Evolutionary conservation across 495 filamentous ascomycete species (phyloP).

Genomic region (Clohesyomyces aquaticus): DNA sequence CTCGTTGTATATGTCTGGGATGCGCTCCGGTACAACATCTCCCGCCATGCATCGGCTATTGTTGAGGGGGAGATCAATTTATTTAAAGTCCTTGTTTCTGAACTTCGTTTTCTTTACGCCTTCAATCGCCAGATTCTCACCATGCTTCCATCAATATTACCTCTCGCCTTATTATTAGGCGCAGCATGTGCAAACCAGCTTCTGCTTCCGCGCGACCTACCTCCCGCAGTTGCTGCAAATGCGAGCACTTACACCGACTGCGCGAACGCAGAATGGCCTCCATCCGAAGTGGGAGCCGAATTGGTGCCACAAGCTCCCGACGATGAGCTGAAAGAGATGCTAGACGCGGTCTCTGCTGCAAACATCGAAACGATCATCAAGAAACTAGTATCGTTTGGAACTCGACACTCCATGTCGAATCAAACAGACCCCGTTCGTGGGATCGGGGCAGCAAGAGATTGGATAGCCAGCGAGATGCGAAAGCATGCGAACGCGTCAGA

Average conservation of each 20-base stretch:
- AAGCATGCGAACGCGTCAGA: slow-evolving; percentile 26
- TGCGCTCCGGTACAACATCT: slow-evolving; percentile 1
- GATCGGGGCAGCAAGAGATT: slow-evolving; percentile 60
- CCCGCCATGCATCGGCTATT: slow-evolving; percentile 17
- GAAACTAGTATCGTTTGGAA: slow-evolving; percentile 57
- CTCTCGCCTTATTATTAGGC: not conserved
- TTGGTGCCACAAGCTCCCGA: slow-evolving; percentile 54
- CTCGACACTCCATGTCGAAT: slow-evolving; percentile 55
- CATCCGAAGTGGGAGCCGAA: slow-evolving; percentile 43
- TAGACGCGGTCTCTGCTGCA: slow-evolving; percentile 49
- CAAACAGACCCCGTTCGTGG: slow-evolving; percentile 54
- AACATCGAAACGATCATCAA: slow-evolving; percentile 53
- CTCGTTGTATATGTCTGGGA: slow-evolving; percentile 17
- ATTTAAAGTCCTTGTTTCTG: not conserved
- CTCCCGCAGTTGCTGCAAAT: slow-evolving; percentile 26
- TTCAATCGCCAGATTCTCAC: not conserved
- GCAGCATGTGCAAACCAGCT: slow-evolving; percentile 28
- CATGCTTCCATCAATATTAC: slow-evolving; percentile 10
- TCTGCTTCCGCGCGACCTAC: slow-evolving; percentile 10
- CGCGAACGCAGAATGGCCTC: slow-evolving; percentile 44
- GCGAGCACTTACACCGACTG: slow-evolving; percentile 27
- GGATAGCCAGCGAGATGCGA: slow-evolving; percentile 52
- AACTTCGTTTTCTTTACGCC: not conserved
- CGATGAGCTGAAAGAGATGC: slow-evolving; percentile 49
- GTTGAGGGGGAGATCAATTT: slow-evolving; percentile 2